A percentile compares a stretch with the other conserved stretches of the same genome.
Conservation (phyloP, 164 flowering plant genomes). For the Paratinospora sagittata region DNA sequence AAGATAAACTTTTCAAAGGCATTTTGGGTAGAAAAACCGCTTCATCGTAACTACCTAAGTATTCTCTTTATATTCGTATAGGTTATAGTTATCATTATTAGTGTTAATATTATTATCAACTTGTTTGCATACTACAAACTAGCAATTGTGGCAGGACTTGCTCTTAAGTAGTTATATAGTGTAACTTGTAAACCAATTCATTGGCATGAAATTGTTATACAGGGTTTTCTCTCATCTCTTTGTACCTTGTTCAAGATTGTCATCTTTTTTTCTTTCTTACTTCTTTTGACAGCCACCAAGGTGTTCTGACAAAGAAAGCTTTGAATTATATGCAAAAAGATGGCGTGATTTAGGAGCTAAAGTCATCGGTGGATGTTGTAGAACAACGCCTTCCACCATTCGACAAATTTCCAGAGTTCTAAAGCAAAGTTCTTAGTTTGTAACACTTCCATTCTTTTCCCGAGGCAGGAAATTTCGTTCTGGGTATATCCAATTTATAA, state of each 20-base stretch:
- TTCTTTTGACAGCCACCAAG: slow-evolving; percentile 49
- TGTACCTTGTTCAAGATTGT: neutral
- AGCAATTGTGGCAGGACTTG: too few relatives aligned
- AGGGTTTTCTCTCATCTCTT: too few relatives aligned
- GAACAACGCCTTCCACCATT: slow-evolving; percentile 73
- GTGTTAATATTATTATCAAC: too few relatives aligned
- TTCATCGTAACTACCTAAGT: too few relatives aligned
- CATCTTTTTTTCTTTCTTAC: neutral
- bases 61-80: too few relatives aligned
- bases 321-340: slow-evolving; percentile 41
- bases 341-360: slow-evolving; percentile 82
- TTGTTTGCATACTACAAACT: too few relatives aligned
- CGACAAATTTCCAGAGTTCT: slow-evolving; percentile 45
- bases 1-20: too few relatives aligned
- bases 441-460: neutral
- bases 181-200: too few relatives aligned
- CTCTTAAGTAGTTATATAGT: too few relatives aligned
- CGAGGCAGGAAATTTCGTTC: neutral
- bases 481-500: neutral
- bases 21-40: too few relatives aligned
- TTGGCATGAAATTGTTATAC: too few relatives aligned
- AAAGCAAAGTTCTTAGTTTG: slow-evolving; percentile 20
- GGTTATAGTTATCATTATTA: too few relatives aligned
- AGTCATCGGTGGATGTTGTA: slow-evolving; percentile 84
- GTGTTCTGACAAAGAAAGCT: slow-evolving; percentile 53